A percentile compares a stretch with the other conserved stretches of the same genome.
Evolutionary conservation across 345 rosid species (phyloP).

Genomic region (Acer saccharum): DNA sequence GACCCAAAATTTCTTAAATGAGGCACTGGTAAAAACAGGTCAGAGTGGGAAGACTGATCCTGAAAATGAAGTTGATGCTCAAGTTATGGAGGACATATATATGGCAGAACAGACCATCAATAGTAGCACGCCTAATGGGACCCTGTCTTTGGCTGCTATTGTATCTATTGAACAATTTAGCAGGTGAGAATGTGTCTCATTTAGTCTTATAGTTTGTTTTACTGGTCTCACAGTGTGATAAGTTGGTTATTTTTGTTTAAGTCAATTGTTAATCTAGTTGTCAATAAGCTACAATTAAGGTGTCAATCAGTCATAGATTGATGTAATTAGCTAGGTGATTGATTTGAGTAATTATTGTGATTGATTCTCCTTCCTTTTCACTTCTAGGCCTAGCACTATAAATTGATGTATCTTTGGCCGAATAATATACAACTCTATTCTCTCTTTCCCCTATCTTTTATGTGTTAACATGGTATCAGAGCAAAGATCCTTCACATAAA

Average conservation of each 20-base stretch:
- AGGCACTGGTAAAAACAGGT: slow-evolving; percentile 55
- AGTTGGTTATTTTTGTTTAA: not conserved
- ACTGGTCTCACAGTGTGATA: not conserved
- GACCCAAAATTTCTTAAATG: slow-evolving; percentile 65
- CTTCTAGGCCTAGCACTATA: no score
- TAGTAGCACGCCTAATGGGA: slow-evolving; percentile 58
- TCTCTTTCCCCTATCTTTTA: no score
- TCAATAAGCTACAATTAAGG: no score
- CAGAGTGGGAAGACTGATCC: slow-evolving; percentile 50
- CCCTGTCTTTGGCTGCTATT: slow-evolving; percentile 73
- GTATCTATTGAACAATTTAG: slow-evolving; percentile 94
- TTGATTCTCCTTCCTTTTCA: no score
- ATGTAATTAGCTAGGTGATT: no score
- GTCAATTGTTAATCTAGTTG: no score
- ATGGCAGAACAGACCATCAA: slow-evolving; percentile 69
- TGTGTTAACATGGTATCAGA: no score
- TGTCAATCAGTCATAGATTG: no score
- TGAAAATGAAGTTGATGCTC: slow-evolving; percentile 41
- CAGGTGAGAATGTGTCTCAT: slow-evolving; percentile 50
- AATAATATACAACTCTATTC: no score
- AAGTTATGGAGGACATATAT: slow-evolving; percentile 66
- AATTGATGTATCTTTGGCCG: no score
- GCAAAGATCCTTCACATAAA: no score
- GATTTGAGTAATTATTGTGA: no score
- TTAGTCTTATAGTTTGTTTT: slow-evolving; percentile 7